Evolutionary conservation across 352 stramenopile genomes (phyloP), one percentile per base, ranked within the genome.

Genomic region (Globisporangium alternatum): DNA sequence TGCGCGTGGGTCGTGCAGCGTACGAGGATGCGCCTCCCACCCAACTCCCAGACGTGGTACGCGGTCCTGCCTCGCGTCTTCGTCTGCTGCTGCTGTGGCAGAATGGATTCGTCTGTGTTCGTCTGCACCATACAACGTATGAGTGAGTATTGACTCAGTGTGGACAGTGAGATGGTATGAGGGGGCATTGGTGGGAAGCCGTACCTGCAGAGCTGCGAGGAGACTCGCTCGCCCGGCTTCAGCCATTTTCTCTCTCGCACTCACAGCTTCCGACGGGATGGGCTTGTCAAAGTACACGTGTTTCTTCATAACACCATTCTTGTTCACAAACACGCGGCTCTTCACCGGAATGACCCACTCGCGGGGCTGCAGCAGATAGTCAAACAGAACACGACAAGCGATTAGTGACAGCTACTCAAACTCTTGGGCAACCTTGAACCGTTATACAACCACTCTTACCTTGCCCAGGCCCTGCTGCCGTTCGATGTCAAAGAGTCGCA

Each of bases 41-140:
- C 65, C 35, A 93, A 65, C 33, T 81, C 62, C 84, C 86, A 95
- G 5, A 93, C 66, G 55, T 93, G 74, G 37, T 95, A 95, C 1
- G 70, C 63, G 4, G 72, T 77, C 45, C 64, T 60, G 5, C 51
- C 49, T 9, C 51, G 39, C 37, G 6, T 22, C 8, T 15, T 9
- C 8, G 44, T 15, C 35, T 41, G 43, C 7, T 15, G 21, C 43
- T 30, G 39, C 22, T 12, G 7, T 10, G 10, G 6, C 39, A 5
- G 17, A 15, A 25, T 51, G 25, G 19, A 21, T 51, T 37, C 68
- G 62, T 5, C 54, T 67, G 19, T 12, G 21, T 56, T 57, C 19
- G 21, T 19, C 35, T 25, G 22, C 56, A 25, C 21, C 25, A 28
- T 28, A 28, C 25, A 28, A 28, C 25, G 25, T 28, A 28, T 28